A percentile compares a stretch with the other conserved stretches of the same genome.
Evolutionary conservation across 176 grass and related monocot genomes (phyloP).

Genomic region (Bolboschoenus planiculmis): DNA sequence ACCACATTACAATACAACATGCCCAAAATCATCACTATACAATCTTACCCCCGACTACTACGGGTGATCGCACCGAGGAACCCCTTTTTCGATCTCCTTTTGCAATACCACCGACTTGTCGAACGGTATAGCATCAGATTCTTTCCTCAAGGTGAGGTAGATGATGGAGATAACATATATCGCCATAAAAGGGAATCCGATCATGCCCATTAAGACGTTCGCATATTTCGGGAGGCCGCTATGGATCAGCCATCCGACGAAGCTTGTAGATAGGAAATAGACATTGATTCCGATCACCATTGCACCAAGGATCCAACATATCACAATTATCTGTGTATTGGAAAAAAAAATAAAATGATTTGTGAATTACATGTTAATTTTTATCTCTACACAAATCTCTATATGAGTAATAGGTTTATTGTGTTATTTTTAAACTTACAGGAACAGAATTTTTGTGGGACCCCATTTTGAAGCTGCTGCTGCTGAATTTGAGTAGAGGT

Average conservation of each 20-base stretch:
- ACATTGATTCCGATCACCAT: conserved; percentile 54
- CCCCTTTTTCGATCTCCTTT: background rate
- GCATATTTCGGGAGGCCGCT: conserved; percentile 37
- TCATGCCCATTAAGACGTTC: conserved; percentile 41
- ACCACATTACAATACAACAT: background rate
- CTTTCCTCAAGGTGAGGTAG: conserved; percentile 53
- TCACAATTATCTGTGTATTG: conserved; percentile 48
- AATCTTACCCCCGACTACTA: background rate
- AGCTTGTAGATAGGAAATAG: conserved; percentile 58
- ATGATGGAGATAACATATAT: conserved; percentile 43
- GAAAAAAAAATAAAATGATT: background rate
- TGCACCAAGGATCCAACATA: conserved; percentile 46
- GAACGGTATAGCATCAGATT: background rate
- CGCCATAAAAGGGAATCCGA: conserved; percentile 64
- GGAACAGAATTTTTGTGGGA: conserved; percentile 47
- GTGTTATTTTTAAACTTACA: conserved; percentile 30
- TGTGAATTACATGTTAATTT: background rate
- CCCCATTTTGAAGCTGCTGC: conserved; percentile 36
- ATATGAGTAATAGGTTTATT: background rate
- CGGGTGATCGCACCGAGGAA: background rate
- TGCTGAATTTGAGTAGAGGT: conserved; percentile 87
- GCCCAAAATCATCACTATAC: background rate
- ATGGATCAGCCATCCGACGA: conserved; percentile 45
- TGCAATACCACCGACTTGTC: background rate
- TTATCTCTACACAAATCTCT: background rate